Percentiles rank a stretch among this genome's conserved stretches.
Evolutionary conservation across 495 filamentous ascomycete genomes (phyloP).

Genomic region (Penicillium psychrofluorescens): DNA sequence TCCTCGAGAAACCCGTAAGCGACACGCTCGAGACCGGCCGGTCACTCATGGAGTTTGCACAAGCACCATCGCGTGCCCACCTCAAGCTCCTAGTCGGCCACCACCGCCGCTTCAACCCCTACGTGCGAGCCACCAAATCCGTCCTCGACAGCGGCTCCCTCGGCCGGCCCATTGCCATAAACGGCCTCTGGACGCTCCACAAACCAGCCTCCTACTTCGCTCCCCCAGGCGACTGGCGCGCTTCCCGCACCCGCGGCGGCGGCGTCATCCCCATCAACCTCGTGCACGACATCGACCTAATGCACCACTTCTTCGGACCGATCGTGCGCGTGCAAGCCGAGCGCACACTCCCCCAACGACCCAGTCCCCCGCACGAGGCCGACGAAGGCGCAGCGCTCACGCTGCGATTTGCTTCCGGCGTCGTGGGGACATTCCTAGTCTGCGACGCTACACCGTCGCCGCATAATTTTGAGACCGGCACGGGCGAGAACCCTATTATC

Average conservation of each 20-base stretch:
- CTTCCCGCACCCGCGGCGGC: constrained; percentile 20
- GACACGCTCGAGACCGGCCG: constrained; percentile 34
- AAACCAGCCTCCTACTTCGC: constrained; percentile 49
- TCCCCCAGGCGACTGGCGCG: constrained; percentile 41
- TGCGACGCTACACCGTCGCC: constrained; percentile 45
- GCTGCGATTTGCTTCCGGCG: constrained; percentile 47
- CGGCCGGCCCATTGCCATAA: constrained; percentile 43
- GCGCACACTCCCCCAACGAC: constrained; percentile 31
- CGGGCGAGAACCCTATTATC: constrained; percentile 52
- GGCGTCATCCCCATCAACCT: constrained; percentile 53
- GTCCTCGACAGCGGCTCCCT: constrained; percentile 31
- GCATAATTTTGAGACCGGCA: constrained; percentile 48
- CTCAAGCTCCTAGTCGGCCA: constrained; percentile 51
- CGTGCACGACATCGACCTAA: constrained; percentile 52
- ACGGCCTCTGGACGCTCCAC: constrained; percentile 46
- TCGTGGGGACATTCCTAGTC: constrained; percentile 51
- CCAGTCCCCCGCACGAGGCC: constrained; percentile 28
- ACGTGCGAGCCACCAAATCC: constrained; percentile 42
- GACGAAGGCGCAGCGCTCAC: constrained; percentile 53
- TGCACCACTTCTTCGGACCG: constrained; percentile 51
- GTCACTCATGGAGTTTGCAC: constrained; percentile 19
- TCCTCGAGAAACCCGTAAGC: constrained; percentile 53
- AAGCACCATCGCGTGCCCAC: constrained; percentile 13
- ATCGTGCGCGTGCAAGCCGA: constrained; percentile 47
- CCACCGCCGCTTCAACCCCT: constrained; percentile 55